phyloP scores from a whole-genome alignment of 371 early-diverging fungal genomes.

The Syncephalastrum sp. region DNA sequence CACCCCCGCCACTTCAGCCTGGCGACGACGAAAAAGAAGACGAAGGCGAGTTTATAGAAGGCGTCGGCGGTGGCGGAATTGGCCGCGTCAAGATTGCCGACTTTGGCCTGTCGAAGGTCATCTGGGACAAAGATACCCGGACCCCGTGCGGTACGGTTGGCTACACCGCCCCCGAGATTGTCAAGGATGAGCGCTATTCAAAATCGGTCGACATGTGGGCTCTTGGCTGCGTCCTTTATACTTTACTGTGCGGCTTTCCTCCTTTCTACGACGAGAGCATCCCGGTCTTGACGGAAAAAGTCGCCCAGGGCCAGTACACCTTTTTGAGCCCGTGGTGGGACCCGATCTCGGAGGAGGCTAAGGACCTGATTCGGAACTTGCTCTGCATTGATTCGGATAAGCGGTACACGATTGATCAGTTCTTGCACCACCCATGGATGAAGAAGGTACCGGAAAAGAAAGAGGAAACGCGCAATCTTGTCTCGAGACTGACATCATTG shows the following conservation, averaged over 20 bases:
- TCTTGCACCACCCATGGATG: conserved; percentile 86
- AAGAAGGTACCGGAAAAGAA: conserved; percentile 21
- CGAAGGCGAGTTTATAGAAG: conserved; percentile 56
- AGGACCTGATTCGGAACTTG: conserved; percentile 73
- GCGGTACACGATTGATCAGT: conserved; percentile 56
- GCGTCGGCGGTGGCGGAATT: conserved; percentile 67
- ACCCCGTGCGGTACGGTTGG: conserved; percentile 94
- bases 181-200: conserved; percentile 78
- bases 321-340: conserved; percentile 81
- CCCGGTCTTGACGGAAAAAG: conserved; percentile 60
- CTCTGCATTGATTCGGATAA: conserved; percentile 55
- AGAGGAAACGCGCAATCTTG: not conserved
- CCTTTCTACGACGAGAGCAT: conserved; percentile 78
- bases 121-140: conserved; percentile 80
- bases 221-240: conserved; percentile 90
- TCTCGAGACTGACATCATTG: no score
- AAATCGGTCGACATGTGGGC: conserved; percentile 96
- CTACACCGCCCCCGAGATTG: conserved; percentile 92
- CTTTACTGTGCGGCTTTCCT: conserved; percentile 86
- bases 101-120: conserved; percentile 81
- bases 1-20: conserved; percentile 30
- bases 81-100: conserved; percentile 85
- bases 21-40: conserved; percentile 53
- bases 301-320: conserved; percentile 62
- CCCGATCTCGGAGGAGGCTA: conserved; percentile 60